Evolutionary conservation across 495 filamentous ascomycete genomes (phyloP).

Genomic region (Lepraria neglecta): DNA sequence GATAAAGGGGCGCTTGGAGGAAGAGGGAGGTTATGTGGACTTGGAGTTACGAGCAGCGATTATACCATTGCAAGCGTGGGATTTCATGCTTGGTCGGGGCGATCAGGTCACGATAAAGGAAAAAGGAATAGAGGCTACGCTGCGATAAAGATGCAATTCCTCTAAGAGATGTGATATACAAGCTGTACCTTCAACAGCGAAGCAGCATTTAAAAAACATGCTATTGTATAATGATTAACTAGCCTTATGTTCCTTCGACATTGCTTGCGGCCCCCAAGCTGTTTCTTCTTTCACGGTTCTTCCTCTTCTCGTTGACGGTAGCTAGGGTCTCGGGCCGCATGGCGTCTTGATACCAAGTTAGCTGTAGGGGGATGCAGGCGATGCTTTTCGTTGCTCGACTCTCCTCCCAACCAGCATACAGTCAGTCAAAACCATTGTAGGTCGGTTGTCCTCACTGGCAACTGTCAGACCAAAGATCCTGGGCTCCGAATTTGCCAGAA

Average conservation of each 20-base stretch:
- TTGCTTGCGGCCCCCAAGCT: neutral
- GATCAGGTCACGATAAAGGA: neutral
- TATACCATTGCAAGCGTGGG: conserved; percentile 7
- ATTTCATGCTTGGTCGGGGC: neutral
- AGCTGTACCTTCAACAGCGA: neutral
- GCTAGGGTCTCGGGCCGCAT: too few relatives aligned
- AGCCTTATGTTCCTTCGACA: neutral
- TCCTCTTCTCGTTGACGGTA: neutral
- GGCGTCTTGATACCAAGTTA: too few relatives aligned
- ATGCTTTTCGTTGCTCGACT: too few relatives aligned
- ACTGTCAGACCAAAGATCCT: too few relatives aligned
- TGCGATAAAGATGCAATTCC: too few relatives aligned
- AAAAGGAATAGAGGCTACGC: neutral
- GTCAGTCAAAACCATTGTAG: too few relatives aligned
- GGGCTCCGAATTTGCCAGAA: neutral
- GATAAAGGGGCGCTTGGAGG: neutral
- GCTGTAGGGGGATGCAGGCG: too few relatives aligned
- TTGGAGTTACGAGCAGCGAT: neutral
- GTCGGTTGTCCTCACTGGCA: too few relatives aligned
- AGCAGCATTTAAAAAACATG: neutral
- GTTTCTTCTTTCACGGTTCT: neutral
- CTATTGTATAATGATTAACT: neutral
- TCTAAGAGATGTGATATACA: neutral
- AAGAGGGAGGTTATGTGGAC: neutral
- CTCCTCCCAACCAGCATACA: too few relatives aligned